Base-by-base conservation (phyloP, 192 early-diverging fungal genomes). In the Haplosporangium gracile region DNA sequence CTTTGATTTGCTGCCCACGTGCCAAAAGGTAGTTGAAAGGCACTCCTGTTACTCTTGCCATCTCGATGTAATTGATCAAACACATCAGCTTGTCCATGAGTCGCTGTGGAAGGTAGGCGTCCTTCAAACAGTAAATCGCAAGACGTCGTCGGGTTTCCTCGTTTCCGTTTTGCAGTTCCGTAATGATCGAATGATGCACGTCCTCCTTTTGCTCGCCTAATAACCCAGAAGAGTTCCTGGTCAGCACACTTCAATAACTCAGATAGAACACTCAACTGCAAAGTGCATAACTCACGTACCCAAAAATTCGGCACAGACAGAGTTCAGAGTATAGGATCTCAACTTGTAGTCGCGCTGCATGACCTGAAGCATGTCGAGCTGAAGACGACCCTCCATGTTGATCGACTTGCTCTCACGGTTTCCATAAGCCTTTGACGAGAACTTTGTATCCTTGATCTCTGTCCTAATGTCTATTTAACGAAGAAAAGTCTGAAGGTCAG, bases 21-120 rank as follows among this genome's bases (percentile, higher is more conserved):
- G 95, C 93, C 42, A 99, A 87, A 72, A 99, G 90, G 76, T 97
- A 97, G 87, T 97, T 98, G 90, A 99, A 97, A 2, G 97, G 97
- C 4, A 99, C 96, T 22, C 98, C 98, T 5, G 98, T 98, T 10
- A 99, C 98, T 83, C 98, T 92, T 24, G 98, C 97, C 98, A 99
- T 99, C 90, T 99, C 98, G 77, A 97, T 97, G 72, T 97, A 97
- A 89, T 99, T 99, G 86, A 98, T 94, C 36, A 99, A 81, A 43
- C 95, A 95, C 98, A 99, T 99, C 13, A 99, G 93, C 85, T 99
- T 99, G 87, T 99, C 98, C 90, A 99, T 92, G 42, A 99, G 88
- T 18, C 98, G 91, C 79, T 97, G 95, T 11, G 98, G 98, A 26
- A 99, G 85, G 80, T 96, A 96, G 0, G 98, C 98, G 90, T 99